Evolutionary conservation across 345 rosid genomes (phyloP).

Genomic region (Kandelia obovata): DNA sequence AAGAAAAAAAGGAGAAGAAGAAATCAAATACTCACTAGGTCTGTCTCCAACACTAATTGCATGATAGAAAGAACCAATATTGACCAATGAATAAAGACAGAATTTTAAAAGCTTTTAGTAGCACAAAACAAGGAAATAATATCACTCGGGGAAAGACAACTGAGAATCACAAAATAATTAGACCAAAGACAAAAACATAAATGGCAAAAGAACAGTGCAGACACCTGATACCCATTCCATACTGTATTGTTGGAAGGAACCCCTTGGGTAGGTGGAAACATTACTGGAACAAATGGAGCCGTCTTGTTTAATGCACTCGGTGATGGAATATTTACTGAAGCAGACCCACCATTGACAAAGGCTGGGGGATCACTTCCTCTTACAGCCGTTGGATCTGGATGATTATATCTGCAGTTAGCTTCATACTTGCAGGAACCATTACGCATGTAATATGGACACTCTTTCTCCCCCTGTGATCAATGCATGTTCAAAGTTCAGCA

Average conservation of each 20-base stretch:
- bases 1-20: background rate
- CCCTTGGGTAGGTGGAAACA: slow-evolving; percentile 58
- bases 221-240: slow-evolving; percentile 92
- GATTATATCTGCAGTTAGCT: slow-evolving; percentile 76
- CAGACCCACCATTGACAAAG: slow-evolving; percentile 54
- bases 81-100: too few relatives aligned
- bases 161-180: background rate
- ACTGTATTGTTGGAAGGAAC: slow-evolving; percentile 53
- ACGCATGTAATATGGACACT: slow-evolving; percentile 91
- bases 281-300: slow-evolving; percentile 48
- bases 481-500: slow-evolving; percentile 1
- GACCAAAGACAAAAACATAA: background rate
- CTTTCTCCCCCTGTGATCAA: slow-evolving; percentile 63
- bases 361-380: slow-evolving; percentile 47
- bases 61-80: too few relatives aligned
- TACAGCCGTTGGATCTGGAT: slow-evolving; percentile 77
- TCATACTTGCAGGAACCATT: slow-evolving; percentile 91
- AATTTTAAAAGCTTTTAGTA: background rate
- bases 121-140: background rate
- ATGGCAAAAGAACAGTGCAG: background rate
- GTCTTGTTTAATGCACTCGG: slow-evolving; percentile 48
- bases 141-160: background rate
- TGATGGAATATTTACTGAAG: slow-evolving; percentile 42
- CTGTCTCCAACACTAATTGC: too few relatives aligned
- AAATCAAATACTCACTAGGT: too few relatives aligned